These are phyloP conservation scores for Aspergillus bridgeri DNA, from an alignment of 495 filamentous ascomycete genomes.

Conservation along the genomic window DNA sequence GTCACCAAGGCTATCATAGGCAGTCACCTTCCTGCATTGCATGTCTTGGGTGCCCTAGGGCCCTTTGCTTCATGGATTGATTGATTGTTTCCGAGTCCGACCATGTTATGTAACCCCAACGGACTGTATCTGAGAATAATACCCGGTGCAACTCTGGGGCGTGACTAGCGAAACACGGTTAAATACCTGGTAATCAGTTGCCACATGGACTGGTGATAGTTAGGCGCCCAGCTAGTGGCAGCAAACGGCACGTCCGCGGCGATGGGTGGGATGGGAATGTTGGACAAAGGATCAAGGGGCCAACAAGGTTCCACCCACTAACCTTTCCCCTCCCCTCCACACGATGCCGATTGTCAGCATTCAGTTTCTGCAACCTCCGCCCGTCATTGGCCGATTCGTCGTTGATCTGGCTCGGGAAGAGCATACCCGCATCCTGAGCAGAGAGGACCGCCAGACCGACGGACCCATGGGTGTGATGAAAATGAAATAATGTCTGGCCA, in stretches of 20 bases:
- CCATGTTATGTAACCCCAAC: background rate
- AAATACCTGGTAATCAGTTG: background rate
- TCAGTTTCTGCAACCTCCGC: slow-evolving; percentile 1
- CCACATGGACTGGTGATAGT: background rate
- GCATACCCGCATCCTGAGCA: background rate
- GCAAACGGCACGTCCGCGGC: background rate
- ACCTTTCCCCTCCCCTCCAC: background rate
- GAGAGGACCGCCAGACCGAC: background rate
- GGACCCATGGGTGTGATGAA: background rate
- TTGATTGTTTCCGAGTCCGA: background rate
- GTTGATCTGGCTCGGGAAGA: background rate
- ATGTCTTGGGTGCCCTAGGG: background rate
- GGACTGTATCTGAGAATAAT: background rate
- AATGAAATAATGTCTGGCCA: no score
- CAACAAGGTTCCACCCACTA: background rate
- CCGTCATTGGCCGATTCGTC: slow-evolving; percentile 1
- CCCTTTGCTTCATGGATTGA: background rate
- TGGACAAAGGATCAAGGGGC: background rate
- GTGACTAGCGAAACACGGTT: background rate
- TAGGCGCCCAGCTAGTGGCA: background rate
- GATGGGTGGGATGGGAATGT: background rate
- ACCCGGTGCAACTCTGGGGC: background rate
- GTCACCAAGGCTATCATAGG: background rate
- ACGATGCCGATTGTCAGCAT: slow-evolving; percentile 6
- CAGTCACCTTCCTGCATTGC: no score